These are phyloP conservation scores for Edaphochlamys debaryana DNA, from an alignment of 139 green algal genomes.

Conservation along the genomic window DNA sequence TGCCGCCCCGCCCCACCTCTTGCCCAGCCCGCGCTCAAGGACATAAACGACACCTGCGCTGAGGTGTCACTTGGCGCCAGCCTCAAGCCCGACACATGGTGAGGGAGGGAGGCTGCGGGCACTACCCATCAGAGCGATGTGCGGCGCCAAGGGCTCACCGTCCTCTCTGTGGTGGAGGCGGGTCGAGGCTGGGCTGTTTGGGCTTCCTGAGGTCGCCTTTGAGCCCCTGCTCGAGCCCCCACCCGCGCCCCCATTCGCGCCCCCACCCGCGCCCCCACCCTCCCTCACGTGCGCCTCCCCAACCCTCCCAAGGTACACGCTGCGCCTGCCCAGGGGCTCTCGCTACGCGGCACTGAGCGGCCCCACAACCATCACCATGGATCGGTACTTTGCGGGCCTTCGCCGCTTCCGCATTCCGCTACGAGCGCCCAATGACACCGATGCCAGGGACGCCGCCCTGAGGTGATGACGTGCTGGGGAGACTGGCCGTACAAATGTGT, in stretches of 20 bases:
- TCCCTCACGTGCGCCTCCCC: not conserved
- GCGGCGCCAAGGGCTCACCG: no score
- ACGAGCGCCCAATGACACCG: not conserved
- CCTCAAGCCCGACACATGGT: constrained; percentile 12
- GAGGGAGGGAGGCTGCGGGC: not conserved
- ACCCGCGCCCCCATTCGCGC: no score
- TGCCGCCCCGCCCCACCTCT: not conserved
- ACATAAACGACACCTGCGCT: constrained; percentile 9
- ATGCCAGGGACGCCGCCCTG: constrained; percentile 11
- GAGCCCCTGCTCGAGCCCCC: not conserved
- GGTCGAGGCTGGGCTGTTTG: not conserved
- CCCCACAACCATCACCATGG: not conserved
- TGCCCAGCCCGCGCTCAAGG: not conserved
- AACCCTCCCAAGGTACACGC: constrained; percentile 39
- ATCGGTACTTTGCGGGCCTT: not conserved
- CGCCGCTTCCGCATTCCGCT: constrained; percentile 14
- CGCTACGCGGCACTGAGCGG: not conserved
- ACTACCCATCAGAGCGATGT: not conserved
- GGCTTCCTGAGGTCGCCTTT: not conserved
- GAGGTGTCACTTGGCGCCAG: not conserved
- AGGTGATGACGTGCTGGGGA: no score
- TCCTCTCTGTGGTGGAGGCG: no score
- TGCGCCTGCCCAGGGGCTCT: not conserved
- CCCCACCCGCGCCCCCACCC: not conserved
- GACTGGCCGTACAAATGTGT: no score